Conservation (phyloP, 192 early-diverging fungal species). For the Coemansia sp. region DNA sequence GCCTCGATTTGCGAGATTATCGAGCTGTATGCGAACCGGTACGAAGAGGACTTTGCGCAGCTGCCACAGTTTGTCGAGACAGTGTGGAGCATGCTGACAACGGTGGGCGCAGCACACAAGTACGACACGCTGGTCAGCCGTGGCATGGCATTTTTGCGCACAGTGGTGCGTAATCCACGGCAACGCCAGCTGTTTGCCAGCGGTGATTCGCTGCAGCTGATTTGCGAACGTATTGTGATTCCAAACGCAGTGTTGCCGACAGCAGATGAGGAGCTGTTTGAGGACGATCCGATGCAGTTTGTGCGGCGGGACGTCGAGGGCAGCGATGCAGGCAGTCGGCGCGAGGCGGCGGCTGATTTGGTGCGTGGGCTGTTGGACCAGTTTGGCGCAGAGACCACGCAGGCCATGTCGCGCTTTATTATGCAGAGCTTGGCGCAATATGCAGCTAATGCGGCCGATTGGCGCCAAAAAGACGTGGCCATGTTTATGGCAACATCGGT, state of each 20-base stretch:
- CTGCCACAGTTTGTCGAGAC: conserved; percentile 83
- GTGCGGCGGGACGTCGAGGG: conserved; percentile 92
- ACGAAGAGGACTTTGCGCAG: conserved; percentile 84
- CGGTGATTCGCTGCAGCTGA: conserved; percentile 67
- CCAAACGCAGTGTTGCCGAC: conserved; percentile 89
- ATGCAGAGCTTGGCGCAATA: conserved; percentile 71
- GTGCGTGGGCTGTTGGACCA: conserved; percentile 88
- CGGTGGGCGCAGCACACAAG: conserved; percentile 66
- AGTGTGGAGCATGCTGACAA: conserved; percentile 85
- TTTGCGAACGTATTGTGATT: conserved; percentile 89
- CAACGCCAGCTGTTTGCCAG: conserved; percentile 74
- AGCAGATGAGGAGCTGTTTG: conserved; percentile 91
- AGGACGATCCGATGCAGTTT: conserved; percentile 95
- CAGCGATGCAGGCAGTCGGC: conserved; percentile 87
- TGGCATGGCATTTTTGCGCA: conserved; percentile 85
- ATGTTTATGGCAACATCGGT: conserved; percentile 89
- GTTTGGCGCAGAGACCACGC: conserved; percentile 81
- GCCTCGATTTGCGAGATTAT: conserved; percentile 91
- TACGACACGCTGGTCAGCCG: conserved; percentile 88
- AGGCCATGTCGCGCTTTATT: conserved; percentile 78
- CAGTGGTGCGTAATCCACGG: conserved; percentile 74
- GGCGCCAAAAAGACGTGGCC: conserved; percentile 96
- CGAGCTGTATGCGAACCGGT: conserved; percentile 83
- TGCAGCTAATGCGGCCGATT: conserved; percentile 68
- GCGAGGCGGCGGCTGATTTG: conserved; percentile 86